A percentile compares a stretch with the other conserved stretches of the same genome.
Conservation (phyloP, 2,329 filamentous ascomycete species). For the Graphilbum sp. region DNA sequence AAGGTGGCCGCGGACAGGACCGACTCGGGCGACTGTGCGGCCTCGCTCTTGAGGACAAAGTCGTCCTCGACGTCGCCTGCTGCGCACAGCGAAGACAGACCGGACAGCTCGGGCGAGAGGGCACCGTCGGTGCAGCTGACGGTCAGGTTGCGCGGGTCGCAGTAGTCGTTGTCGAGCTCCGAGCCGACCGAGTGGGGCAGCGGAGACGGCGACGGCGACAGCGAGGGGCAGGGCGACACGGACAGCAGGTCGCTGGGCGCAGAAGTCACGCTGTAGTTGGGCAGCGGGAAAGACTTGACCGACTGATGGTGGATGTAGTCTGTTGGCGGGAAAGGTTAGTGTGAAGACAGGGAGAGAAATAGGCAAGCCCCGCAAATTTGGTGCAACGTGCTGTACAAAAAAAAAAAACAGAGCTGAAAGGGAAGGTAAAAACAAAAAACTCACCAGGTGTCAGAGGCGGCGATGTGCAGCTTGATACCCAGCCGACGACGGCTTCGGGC, state of each 20-base stretch:
- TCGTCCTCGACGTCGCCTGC: conserved; percentile 45
- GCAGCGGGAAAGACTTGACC: conserved; percentile 32
- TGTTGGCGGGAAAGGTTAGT: background rate
- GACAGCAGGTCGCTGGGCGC: conserved; percentile 54
- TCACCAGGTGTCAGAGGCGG: conserved; percentile 84
- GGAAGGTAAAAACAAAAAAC: conserved; percentile 22
- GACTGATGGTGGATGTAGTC: conserved; percentile 27
- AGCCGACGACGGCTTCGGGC: conserved; percentile 49
- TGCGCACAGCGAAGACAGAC: conserved; percentile 43
- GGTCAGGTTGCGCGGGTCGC: conserved; percentile 79
- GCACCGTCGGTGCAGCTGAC: conserved; percentile 41
- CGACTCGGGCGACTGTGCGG: conserved; percentile 2
- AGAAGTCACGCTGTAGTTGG: conserved; percentile 33
- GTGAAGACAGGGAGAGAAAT: background rate
- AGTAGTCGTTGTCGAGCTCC: conserved; percentile 67
- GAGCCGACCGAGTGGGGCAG: conserved; percentile 52
- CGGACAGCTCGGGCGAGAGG: conserved; percentile 44
- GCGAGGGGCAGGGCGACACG: conserved; percentile 52
- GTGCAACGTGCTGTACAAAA: background rate
- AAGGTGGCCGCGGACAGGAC: conserved; percentile 33
- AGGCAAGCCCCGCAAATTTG: too few relatives aligned
- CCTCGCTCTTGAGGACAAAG: conserved; percentile 28
- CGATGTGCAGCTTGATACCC: conserved; percentile 55
- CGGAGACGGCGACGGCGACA: conserved; percentile 75
- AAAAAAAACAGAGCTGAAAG: background rate